Conservation (phyloP, 352 stramenopile genomes). For the Globisporangium paddicum region DNA sequence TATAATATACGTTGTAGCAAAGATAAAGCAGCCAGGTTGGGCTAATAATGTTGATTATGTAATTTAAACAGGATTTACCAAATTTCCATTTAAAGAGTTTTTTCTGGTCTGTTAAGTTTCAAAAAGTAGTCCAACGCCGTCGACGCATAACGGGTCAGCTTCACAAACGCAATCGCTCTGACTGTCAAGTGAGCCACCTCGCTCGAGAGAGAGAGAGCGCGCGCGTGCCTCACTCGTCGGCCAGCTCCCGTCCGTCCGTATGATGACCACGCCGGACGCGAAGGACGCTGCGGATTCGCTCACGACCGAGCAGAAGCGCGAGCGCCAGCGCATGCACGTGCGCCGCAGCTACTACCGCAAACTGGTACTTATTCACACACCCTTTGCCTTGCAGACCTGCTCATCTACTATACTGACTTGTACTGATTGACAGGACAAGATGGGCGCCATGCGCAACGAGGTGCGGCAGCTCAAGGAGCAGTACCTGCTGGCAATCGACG, state of each 20-base stretch:
- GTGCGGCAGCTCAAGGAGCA: constrained; percentile 27
- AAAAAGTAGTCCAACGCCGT: not conserved
- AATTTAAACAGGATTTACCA: not conserved
- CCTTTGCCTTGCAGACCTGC: not conserved
- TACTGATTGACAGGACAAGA: constrained; percentile 19
- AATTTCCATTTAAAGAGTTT: not conserved
- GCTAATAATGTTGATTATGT: no score
- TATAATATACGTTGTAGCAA: no score
- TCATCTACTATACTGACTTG: no score
- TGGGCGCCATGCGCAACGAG: constrained; percentile 32
- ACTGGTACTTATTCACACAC: constrained; percentile 14
- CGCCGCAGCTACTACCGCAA: constrained; percentile 43
- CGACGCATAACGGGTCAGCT: no score
- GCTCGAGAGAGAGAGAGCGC: not conserved
- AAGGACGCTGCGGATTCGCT: constrained; percentile 7
- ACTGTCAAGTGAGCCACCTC: no score
- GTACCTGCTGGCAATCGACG: constrained; percentile 21
- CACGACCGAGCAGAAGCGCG: constrained; percentile 39
- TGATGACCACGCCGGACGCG: not conserved
- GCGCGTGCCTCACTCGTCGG: no score
- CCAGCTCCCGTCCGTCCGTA: no score
- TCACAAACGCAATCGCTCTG: no score
- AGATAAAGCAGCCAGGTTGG: no score
- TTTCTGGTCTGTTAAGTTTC: not conserved
- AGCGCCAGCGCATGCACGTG: constrained; percentile 58